Percentiles rank a stretch among this genome's conserved stretches.
Evolutionary conservation across 305 asterid species (phyloP).

Genomic region (Fraxinus angustifolia): DNA sequence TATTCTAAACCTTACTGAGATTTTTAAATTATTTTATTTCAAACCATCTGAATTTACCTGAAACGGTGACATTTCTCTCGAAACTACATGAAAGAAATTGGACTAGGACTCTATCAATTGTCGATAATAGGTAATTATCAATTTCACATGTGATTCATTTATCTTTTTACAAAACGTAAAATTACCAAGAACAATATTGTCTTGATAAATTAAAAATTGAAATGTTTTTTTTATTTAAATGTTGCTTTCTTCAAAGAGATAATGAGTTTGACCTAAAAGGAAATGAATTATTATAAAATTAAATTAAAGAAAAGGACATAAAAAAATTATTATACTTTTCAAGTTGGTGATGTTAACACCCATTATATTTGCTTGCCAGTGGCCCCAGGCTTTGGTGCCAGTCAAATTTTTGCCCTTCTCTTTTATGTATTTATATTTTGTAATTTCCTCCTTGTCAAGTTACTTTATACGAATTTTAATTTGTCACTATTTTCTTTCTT

Average conservation of each 20-base stretch:
- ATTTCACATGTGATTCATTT: background rate
- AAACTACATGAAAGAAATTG: too few species aligned
- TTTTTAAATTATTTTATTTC: background rate
- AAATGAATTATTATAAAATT: background rate
- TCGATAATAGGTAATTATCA: too few species aligned
- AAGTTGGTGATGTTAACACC: constrained; percentile 26
- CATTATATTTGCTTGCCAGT: constrained; percentile 17
- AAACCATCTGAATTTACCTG: background rate
- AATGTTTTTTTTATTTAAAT: background rate
- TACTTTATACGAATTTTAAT: background rate
- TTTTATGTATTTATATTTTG: background rate
- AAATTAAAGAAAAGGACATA: background rate
- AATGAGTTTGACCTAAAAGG: background rate
- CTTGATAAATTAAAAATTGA: background rate
- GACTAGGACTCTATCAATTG: background rate
- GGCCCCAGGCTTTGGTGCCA: constrained; percentile 16
- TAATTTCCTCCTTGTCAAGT: background rate
- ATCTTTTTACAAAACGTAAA: too few species aligned
- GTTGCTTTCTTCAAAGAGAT: background rate
- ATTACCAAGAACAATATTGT: background rate
- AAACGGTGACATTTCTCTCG: background rate
- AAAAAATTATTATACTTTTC: background rate
- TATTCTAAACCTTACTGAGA: background rate
- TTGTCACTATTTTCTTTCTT: background rate
- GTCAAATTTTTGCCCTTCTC: background rate